phyloP scores from a whole-genome alignment of 495 filamentous ascomycete species.

The Penicillium argentinense region DNA sequence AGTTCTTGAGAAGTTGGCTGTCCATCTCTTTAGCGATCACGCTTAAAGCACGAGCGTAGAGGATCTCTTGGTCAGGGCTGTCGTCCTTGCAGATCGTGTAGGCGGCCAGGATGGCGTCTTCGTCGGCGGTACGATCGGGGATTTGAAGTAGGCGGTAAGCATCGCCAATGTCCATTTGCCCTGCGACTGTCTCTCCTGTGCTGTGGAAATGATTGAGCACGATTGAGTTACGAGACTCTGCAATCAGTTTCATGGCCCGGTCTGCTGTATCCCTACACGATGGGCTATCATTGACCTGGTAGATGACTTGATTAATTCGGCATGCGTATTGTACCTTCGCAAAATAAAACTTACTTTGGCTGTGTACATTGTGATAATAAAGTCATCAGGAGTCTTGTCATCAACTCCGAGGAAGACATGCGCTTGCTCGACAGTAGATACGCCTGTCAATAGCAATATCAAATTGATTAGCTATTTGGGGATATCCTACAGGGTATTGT shows the following conservation, averaged over 20 bases:
- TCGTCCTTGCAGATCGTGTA: slow-evolving; percentile 53
- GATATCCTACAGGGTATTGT: too few species aligned
- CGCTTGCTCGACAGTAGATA: slow-evolving; percentile 63
- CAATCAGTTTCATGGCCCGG: slow-evolving; percentile 58
- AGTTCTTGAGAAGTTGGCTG: slow-evolving; percentile 41
- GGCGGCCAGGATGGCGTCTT: slow-evolving; percentile 49
- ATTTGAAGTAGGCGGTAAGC: slow-evolving; percentile 59
- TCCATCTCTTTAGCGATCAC: slow-evolving; percentile 52
- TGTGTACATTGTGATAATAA: slow-evolving; percentile 57
- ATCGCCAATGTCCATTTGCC: slow-evolving; percentile 57
- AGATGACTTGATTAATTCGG: background rate
- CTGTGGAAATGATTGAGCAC: slow-evolving; percentile 54
- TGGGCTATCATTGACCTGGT: slow-evolving; percentile 47
- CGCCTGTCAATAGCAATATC: slow-evolving; percentile 33
- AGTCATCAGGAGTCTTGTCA: slow-evolving; percentile 55
- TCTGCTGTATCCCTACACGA: slow-evolving; percentile 47
- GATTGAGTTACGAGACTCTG: slow-evolving; percentile 53
- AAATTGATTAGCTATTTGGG: too few species aligned
- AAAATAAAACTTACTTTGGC: slow-evolving; percentile 45
- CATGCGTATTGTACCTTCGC: too few species aligned
- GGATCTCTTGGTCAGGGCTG: slow-evolving; percentile 45
- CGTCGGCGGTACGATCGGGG: slow-evolving; percentile 50
- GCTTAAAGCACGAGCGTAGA: slow-evolving; percentile 48
- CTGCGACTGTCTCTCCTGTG: slow-evolving; percentile 51
- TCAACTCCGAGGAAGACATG: slow-evolving; percentile 56